phyloP scores from a whole-genome alignment of 148 eudicot genomes.

The Spergularia bocconei region DNA sequence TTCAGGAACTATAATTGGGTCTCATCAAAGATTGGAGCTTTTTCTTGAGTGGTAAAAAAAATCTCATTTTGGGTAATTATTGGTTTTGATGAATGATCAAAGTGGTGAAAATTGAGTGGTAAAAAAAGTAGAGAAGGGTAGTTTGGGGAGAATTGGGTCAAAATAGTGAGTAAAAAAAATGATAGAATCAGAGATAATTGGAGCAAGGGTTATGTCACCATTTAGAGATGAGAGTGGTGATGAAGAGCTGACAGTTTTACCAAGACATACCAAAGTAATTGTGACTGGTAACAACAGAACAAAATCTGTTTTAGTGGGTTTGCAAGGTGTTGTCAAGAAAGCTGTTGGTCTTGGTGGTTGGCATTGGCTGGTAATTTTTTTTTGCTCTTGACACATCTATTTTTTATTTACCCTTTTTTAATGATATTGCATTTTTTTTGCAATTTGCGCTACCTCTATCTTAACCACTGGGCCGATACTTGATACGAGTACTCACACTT shows the following conservation, averaged over 20 bases:
- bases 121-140: background rate
- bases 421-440: too few species aligned
- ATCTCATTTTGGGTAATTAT: conserved; percentile 3
- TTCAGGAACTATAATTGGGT: conserved; percentile 24
- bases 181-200: conserved; percentile 63
- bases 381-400: background rate
- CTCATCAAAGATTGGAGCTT: conserved; percentile 9
- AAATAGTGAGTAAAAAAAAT: conserved; percentile 24
- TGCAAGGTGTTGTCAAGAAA: conserved; percentile 97
- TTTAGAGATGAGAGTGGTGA: conserved; percentile 89
- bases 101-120: conserved; percentile 3
- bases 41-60: too few species aligned
- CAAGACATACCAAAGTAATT: conserved; percentile 92
- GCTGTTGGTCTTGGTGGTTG: conserved; percentile 99
- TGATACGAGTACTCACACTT: too few species aligned
- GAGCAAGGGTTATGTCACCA: conserved; percentile 52
- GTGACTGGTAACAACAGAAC: conserved; percentile 97
- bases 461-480: too few species aligned
- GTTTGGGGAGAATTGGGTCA: background rate
- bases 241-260: conserved; percentile 85
- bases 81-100: conserved; percentile 19
- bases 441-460: too few species aligned
- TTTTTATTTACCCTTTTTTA: background rate
- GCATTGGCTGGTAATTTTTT: conserved; percentile 92
- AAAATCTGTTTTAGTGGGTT: conserved; percentile 89